phyloP scores from a whole-genome alignment of 208 protist genomes.

The Acanthamoeba triangularis region DNA sequence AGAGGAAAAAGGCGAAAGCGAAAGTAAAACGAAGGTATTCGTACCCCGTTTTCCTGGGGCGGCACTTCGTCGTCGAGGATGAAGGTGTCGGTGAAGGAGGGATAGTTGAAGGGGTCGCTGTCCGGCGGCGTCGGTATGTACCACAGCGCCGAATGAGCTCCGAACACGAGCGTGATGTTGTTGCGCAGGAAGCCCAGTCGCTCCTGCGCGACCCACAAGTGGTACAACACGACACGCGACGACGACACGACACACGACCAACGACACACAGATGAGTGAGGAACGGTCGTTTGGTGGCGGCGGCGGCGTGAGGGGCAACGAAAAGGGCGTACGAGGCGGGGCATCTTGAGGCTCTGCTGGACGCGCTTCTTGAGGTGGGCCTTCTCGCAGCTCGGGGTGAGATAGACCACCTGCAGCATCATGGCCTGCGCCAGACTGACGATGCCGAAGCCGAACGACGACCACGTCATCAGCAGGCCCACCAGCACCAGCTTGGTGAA shows the following conservation, averaged over 20 bases:
- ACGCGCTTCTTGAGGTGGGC: neutral
- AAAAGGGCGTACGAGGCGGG: neutral
- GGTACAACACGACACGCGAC: too few relatives aligned
- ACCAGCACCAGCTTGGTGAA: neutral
- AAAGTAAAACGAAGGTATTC: neutral
- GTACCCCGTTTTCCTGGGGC: neutral
- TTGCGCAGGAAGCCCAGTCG: neutral
- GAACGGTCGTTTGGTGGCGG: too few relatives aligned
- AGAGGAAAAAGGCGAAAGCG: neutral
- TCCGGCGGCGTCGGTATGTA: neutral
- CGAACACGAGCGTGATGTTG: conserved; percentile 7
- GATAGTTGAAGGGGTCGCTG: neutral
- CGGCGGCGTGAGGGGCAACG: neutral
- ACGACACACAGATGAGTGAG: too few relatives aligned
- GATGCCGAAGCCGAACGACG: neutral
- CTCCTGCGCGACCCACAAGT: neutral
- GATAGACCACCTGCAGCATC: conserved; percentile 8
- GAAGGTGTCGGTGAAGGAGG: neutral
- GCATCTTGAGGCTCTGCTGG: neutral
- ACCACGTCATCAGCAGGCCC: neutral
- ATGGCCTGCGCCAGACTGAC: neutral
- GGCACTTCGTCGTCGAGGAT: neutral
- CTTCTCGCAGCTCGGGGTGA: conserved; percentile 34
- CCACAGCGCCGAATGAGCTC: neutral
- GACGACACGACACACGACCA: neutral